Base-by-base conservation (phyloP, 1,139 yeast genomes). In the Suhomyces yuchorum region DNA sequence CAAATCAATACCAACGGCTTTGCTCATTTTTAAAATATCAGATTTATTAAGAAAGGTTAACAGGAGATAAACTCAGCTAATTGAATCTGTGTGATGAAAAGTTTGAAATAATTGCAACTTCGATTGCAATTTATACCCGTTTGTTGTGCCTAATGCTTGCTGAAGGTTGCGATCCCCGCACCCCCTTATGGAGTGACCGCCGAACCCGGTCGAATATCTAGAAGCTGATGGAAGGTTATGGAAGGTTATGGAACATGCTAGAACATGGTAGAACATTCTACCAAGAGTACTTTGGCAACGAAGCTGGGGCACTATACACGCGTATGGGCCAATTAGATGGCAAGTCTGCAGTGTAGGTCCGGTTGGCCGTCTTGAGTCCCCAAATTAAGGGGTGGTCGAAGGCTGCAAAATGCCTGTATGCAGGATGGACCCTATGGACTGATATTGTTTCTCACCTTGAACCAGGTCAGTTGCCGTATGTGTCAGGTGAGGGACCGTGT, bases 1-100 rank as follows among this genome's bases (percentile, higher is more conserved):
- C 59, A 63, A 63, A 43, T 63, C 67, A 51, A 63, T 63, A 48
- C 67, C 67, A 44, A 63, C 54, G 46, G 61, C 61, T 54, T 52
- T 56, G 40, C 56, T 49, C 59, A 56, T 56, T 14, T 47, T 48
- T 7, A 15, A 28, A 22, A 30, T 30, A 30, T 30, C 28, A 36
- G 15, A 20, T 19, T 35, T n/a, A 9, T 37, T 33, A n/a, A 24
- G 18, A 17, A 41, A n/a, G 36, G 26, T 33, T 14, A 23, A 22
- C 18, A 30, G 18, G 11, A 15, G 34, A 26, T 11, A 15, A 8
- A 23, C 20, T 23, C 39, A 22, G 26, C 17, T 9, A 37, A 37
- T 37, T 37, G 30, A 37, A 37, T 23, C 28, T 37, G 39, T 20
- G 11, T 20, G 15, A 15, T 28, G 36, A 42, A 42, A 19, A 34